These are phyloP conservation scores for Obba rivulosa DNA, from an alignment of 768 basidiomycete species.

Conservation along the genomic window DNA sequence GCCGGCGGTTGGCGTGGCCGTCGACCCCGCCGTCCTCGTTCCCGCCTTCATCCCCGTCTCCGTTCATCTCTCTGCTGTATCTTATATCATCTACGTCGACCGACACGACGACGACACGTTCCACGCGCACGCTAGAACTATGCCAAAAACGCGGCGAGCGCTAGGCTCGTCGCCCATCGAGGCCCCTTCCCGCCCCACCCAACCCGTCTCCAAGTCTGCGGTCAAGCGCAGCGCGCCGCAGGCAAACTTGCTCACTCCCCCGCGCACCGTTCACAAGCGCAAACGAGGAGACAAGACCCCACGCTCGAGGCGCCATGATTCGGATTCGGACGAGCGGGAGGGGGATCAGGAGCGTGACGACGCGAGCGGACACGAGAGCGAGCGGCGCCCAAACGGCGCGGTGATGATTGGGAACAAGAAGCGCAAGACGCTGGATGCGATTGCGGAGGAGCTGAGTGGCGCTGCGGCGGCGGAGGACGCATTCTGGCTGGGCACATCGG, in stretches of 20 bases:
- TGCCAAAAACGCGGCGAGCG: conserved; percentile 1
- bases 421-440: conserved; percentile 20
- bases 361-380: conserved; percentile 27
- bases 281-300: conserved; percentile 12
- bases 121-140: not conserved
- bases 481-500: conserved; percentile 21
- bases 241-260: conserved; percentile 10
- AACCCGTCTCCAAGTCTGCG: not conserved
- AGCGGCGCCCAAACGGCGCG: conserved; percentile 6
- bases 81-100: not conserved
- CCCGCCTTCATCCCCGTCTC: conserved; percentile 2
- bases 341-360: conserved; percentile 10
- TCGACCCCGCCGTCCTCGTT: not conserved
- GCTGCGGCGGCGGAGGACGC: conserved; percentile 19
- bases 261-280: conserved; percentile 15
- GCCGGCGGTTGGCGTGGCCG: conserved; percentile 9
- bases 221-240: not conserved
- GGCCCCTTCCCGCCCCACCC: not conserved
- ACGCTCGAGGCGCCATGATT: conserved; percentile 40
- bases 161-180: not conserved
- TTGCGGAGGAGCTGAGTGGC: conserved; percentile 23
- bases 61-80: not conserved
- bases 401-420: conserved; percentile 22
- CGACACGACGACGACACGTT: conserved; percentile 1
- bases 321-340: conserved; percentile 28